Evolutionary conservation across 805 yeast genomes (phyloP), one percentile per base, ranked within the genome.

Genomic region (Lipomyces mesembrius): DNA sequence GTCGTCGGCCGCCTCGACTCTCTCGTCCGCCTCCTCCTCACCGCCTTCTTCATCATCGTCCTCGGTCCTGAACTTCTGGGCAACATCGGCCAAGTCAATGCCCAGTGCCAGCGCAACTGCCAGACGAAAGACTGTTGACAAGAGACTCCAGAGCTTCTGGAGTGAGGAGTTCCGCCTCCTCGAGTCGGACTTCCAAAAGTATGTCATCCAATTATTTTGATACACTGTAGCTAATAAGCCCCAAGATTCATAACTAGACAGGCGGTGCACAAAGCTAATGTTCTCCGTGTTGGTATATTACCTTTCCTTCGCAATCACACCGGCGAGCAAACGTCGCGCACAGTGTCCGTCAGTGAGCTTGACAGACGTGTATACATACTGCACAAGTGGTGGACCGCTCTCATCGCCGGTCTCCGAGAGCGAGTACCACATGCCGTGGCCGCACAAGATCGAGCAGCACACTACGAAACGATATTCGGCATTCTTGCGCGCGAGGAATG

Each of bases 281-380:
- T 77, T 8, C 74, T 80, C n/a, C 77, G 83, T 4, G 85, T 65
- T 75, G 85, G 73, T 76, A 77, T 72, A 73, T 80, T 74, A 67
- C 83, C 77, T 62, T 79, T 78, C 66, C 70, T 81, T 27, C 71
- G 83, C 1, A 64, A 74, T 17, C 74, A 71, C 20, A 55, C 64
- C 43, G 74, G 71, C 37, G 76, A 73, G 49, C 57, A 71, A 34
- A 64, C 75, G 39, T 76, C 75, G 49, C 74, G 60, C 14, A 68
- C 22, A 20, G 67, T 53, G 56, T 70, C 64, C 17, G 64, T 63
- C 8, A 68, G 71, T 27, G 73, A 67, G 11, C 64, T 70, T n/a
- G 68, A 66, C 14, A 72, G 72, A 25, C 68, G 78, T 2, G 62
- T 74, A 12, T 65, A 57, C 51, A 72, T 79, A 11, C 74, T 80